A percentile compares a stretch with the other conserved stretches of the same genome.
Conservation (phyloP, 768 basidiomycete genomes). For the Ephemerocybe angulata region DNA sequence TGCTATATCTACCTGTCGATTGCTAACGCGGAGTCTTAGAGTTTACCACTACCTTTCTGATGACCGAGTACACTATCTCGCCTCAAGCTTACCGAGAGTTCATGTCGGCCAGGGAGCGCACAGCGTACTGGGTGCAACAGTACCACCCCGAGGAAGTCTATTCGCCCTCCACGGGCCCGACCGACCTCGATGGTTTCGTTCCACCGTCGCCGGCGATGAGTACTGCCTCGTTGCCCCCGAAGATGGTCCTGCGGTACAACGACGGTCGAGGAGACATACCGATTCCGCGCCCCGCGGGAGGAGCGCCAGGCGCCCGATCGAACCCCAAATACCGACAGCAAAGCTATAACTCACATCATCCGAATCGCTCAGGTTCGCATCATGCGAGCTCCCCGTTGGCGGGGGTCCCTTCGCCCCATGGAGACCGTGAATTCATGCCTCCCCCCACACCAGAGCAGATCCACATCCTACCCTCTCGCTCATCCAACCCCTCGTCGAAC, state of each 20-base stretch:
- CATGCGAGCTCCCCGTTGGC: constrained; percentile 24
- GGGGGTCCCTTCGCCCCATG: constrained; percentile 19
- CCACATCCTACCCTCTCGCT: constrained; percentile 52
- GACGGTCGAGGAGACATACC: constrained; percentile 64
- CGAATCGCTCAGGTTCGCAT: constrained; percentile 19
- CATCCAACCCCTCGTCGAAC: constrained; percentile 14
- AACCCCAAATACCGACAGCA: constrained; percentile 19
- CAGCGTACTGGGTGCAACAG: constrained; percentile 57
- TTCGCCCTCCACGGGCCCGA: constrained; percentile 60
- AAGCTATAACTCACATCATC: constrained; percentile 22
- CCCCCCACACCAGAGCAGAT: constrained; percentile 53
- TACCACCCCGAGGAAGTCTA: constrained; percentile 41
- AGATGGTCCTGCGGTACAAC: constrained; percentile 66
- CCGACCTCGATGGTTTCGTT: constrained; percentile 41
- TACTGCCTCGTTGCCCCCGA: constrained; percentile 57
- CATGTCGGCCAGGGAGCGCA: constrained; percentile 57
- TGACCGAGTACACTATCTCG: constrained; percentile 65
- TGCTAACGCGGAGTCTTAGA: background rate
- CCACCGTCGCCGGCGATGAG: constrained; percentile 49
- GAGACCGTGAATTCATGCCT: background rate
- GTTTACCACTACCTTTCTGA: constrained; percentile 23
- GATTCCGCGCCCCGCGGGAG: constrained; percentile 43
- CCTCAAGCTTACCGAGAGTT: constrained; percentile 57
- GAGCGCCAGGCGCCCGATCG: constrained; percentile 13
- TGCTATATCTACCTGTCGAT: background rate